Base-by-base conservation (phyloP, 2,329 filamentous ascomycete species). In the Beauveria caledonica region DNA sequence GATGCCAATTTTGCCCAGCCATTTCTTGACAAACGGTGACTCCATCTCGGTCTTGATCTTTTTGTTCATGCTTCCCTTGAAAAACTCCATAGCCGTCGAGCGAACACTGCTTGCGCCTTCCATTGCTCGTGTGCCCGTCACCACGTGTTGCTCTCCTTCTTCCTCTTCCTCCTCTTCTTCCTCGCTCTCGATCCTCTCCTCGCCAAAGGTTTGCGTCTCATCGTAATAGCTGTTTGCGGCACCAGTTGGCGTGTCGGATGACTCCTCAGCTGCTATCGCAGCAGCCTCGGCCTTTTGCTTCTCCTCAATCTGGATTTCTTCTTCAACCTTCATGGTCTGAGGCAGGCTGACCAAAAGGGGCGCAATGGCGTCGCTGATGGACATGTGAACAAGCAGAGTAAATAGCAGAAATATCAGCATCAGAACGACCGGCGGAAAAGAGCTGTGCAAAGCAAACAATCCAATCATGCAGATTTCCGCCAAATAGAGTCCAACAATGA, bases 401-500 rank as follows among this genome's bases (percentile, higher is more conserved):
- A 93, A 88, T 65, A 95, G 69, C 23, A 94, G 77, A 72, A 91
- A 87, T 58, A 87, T 75, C 53, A 93, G 79, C 85, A 92, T 92
- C 53, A 94, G 75, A 29, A 92, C 76, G 67, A 93, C 72, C 0
- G 90, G 89, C 0, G 86, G 87, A 19, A 86, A 76, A 0, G 85
- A 83, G 1, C 79, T 76, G 7, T 83, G 85, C 55, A 93, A 84
- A 56, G 82, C 88, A 67, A 97, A 92, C 2, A 97, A 80, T 54
- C 92, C 92, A 65, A 96, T 87, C 69, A 97, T 79, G 72, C 90
- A 94, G 33, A 93, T 75, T 64, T 94, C 86, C 1, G 87, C 84
- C 40, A 97, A 80, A 71, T 97, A 97, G 54, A 95, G 78, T 23
- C 93, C 92, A 1, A 87, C 86, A 29, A 93, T 85, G 52, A 95